phyloP scores from a whole-genome alignment of 1,284 basidiomycete genomes.

The Athelia sp. region DNA sequence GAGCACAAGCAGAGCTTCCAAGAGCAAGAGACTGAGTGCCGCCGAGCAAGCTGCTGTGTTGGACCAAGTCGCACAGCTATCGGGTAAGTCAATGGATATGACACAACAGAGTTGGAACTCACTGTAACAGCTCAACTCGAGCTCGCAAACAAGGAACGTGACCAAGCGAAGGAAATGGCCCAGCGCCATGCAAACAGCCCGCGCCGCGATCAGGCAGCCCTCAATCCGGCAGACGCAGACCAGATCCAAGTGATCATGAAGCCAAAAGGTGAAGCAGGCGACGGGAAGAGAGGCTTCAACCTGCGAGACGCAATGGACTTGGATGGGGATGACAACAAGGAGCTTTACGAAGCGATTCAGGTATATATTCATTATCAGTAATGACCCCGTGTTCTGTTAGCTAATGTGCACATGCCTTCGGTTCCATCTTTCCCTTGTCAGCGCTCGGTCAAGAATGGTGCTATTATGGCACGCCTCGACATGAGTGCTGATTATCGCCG shows the following conservation, averaged over 20 bases:
- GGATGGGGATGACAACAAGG: background rate
- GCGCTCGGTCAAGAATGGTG: background rate
- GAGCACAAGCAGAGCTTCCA: no score
- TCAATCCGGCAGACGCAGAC: no score
- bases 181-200: no score
- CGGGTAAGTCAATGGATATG: no score
- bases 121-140: no score
- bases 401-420: background rate
- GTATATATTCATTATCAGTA: background rate
- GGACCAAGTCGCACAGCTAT: no score
- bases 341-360: background rate
- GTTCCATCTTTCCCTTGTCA: background rate
- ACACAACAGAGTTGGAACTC: no score
- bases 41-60: no score
- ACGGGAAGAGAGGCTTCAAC: background rate
- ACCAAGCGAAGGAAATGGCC: no score
- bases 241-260: constrained; percentile 2
- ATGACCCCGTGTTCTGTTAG: background rate
- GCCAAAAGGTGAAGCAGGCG: constrained; percentile 2
- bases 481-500: background rate
- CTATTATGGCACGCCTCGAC: background rate
- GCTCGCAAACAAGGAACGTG: no score
- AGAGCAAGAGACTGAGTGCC: no score
- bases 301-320: background rate
- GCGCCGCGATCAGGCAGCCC: no score